Evolutionary conservation across 495 filamentous ascomycete genomes (phyloP).

Genomic region (Annulohypoxylon nitens): DNA sequence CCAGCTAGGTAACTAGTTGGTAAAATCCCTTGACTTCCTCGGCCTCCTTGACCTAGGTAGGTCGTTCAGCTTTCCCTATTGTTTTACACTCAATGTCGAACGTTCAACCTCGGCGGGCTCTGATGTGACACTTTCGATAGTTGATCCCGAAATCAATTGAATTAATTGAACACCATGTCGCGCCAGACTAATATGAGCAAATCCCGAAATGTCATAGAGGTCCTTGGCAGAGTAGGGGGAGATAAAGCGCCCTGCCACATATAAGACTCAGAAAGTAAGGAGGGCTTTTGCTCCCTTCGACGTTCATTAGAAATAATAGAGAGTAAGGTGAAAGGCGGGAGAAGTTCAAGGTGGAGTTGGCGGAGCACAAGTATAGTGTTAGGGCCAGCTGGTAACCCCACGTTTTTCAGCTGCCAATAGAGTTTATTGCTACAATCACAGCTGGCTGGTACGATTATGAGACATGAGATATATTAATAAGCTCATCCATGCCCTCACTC

Average conservation of each 20-base stretch:
- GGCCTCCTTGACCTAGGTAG: neutral
- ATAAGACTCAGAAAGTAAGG: conserved; percentile 14
- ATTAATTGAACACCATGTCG: conserved; percentile 43
- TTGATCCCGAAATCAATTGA: conserved; percentile 28
- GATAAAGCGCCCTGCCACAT: conserved; percentile 7
- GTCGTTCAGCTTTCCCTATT: conserved; percentile 29
- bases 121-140: conserved; percentile 27
- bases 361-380: conserved; percentile 16
- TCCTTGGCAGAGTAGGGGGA: neutral
- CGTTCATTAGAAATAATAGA: conserved; percentile 13
- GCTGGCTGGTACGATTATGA: neutral
- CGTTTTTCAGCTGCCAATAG: neutral
- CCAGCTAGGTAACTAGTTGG: neutral
- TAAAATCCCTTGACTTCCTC: too few species aligned
- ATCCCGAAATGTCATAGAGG: conserved; percentile 2
- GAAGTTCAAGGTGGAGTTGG: conserved; percentile 13
- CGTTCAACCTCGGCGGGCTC: conserved; percentile 15
- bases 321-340: conserved; percentile 12
- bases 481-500: neutral
- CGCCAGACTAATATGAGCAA: conserved; percentile 31
- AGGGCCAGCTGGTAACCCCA: conserved; percentile 8
- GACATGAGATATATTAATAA: neutral
- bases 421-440: neutral
- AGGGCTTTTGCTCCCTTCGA: neutral
- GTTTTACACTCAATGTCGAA: conserved; percentile 4